Evolutionary conservation across 345 rosid genomes (phyloP).

Genomic region (Turnera subulata): DNA sequence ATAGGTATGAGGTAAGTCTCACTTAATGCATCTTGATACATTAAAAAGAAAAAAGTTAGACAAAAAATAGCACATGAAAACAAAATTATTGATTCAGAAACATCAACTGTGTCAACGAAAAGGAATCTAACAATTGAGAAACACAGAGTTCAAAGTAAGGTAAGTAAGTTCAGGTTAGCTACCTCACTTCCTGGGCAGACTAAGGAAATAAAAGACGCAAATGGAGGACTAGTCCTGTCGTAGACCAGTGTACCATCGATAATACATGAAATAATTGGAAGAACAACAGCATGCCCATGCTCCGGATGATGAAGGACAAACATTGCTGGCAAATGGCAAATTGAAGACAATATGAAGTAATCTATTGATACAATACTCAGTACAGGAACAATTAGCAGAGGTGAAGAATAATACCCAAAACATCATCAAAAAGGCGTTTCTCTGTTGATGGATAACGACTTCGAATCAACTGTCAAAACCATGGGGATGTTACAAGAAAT

Average conservation of each 20-base stretch:
- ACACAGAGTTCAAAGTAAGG: neutral
- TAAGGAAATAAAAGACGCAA: constrained; percentile 90
- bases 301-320: constrained; percentile 98
- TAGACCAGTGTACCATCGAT: constrained; percentile 84
- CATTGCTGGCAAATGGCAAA: constrained; percentile 53
- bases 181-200: constrained; percentile 86
- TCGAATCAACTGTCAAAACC: constrained; percentile 63
- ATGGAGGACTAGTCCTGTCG: constrained; percentile 68
- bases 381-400: neutral
- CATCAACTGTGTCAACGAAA: neutral
- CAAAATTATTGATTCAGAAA: neutral
- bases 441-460: constrained; percentile 79
- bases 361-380: neutral
- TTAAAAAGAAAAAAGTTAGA: no score
- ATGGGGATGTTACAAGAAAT: constrained; percentile 17
- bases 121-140: neutral
- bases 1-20: neutral
- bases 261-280: constrained; percentile 88
- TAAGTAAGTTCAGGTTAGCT: constrained; percentile 13
- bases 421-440: constrained; percentile 86
- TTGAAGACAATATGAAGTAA: constrained; percentile 9
- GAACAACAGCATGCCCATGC: constrained; percentile 93
- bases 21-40: no score
- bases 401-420: constrained; percentile 56
- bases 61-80: no score